A percentile compares a stretch with the other conserved stretches of the same genome.
Evolutionary conservation across 805 yeast genomes (phyloP).

Genomic region (Saccharomycopsis sp.): DNA sequence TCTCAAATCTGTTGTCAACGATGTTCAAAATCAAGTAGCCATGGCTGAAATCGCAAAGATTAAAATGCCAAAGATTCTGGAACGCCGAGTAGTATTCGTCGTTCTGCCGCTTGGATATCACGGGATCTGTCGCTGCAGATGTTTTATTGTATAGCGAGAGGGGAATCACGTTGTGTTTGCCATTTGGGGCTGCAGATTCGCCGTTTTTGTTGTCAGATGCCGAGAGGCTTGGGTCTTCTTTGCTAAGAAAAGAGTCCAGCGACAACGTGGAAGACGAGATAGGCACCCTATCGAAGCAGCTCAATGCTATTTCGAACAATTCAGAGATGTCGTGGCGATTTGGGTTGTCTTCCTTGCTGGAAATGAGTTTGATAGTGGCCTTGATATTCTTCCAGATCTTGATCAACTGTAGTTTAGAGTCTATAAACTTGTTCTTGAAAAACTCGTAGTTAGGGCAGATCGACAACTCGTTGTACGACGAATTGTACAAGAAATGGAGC

Average conservation of each 20-base stretch:
- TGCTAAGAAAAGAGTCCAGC: constrained; percentile 20
- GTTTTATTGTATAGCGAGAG: constrained; percentile 32
- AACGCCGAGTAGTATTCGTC: constrained; percentile 59
- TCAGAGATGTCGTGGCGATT: constrained; percentile 37
- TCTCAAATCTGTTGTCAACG: constrained; percentile 41
- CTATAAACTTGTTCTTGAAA: constrained; percentile 55
- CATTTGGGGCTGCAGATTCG: no score
- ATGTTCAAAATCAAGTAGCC: constrained; percentile 43
- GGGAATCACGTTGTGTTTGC: constrained; percentile 34
- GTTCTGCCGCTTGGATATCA: constrained; percentile 42
- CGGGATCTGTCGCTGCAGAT: constrained; percentile 35
- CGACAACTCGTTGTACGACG: constrained; percentile 62
- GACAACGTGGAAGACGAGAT: constrained; percentile 33
- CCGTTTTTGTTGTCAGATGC: constrained; percentile 3
- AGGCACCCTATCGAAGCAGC: constrained; percentile 58
- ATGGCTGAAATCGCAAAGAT: constrained; percentile 52
- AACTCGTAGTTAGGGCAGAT: constrained; percentile 57
- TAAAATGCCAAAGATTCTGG: constrained; percentile 73
- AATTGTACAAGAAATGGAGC: constrained; percentile 61
- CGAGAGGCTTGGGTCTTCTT: constrained; percentile 29
- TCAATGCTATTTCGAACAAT: constrained; percentile 48
- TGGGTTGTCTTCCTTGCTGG: constrained; percentile 27
- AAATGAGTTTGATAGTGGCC: constrained; percentile 40
- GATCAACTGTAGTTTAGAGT: constrained; percentile 53
- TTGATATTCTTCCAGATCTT: constrained; percentile 58